phyloP scores from a whole-genome alignment of 2,329 filamentous ascomycete species.

The Amesomyces nigricolor region DNA sequence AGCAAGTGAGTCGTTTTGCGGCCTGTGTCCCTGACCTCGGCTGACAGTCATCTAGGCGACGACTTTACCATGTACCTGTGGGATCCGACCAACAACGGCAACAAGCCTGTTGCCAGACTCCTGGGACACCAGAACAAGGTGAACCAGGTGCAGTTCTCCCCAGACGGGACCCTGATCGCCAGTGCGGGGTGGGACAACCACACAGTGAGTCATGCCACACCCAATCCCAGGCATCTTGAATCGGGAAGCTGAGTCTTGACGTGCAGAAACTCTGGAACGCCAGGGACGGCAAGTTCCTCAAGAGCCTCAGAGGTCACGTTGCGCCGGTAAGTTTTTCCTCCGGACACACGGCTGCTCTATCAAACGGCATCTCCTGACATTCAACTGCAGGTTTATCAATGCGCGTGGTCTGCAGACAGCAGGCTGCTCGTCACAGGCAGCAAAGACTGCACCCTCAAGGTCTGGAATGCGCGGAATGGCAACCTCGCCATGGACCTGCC shows the following conservation, averaged over 20 bases:
- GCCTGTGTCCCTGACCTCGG: not conserved
- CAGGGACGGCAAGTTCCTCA: slow-evolving; percentile 70
- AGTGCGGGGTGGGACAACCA: slow-evolving; percentile 84
- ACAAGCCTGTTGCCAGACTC: slow-evolving; percentile 80
- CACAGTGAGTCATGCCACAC: slow-evolving; percentile 23
- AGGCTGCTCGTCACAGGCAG: slow-evolving; percentile 80
- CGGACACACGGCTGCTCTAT: not conserved
- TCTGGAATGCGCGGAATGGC: slow-evolving; percentile 84
- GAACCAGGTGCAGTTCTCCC: slow-evolving; percentile 91
- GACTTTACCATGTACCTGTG: slow-evolving; percentile 97
- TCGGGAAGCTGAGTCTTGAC: not conserved
- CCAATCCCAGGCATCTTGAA: not conserved
- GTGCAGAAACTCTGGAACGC: slow-evolving; percentile 23
- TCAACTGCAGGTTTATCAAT: slow-evolving; percentile 68
- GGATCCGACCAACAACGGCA: slow-evolving; percentile 68
- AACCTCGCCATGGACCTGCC: slow-evolving; percentile 78
- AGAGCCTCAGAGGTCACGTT: slow-evolving; percentile 69
- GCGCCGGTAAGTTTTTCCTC: slow-evolving; percentile 19
- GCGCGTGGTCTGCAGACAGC: slow-evolving; percentile 86
- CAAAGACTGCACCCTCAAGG: slow-evolving; percentile 90
- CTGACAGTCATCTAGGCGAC: slow-evolving; percentile 42
- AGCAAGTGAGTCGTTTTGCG: slow-evolving; percentile 48
- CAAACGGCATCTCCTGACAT: not conserved
- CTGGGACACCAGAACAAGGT: slow-evolving; percentile 96
- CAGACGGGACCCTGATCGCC: slow-evolving; percentile 81